Base-by-base conservation (phyloP, 2,329 filamentous ascomycete species). In the Furcasterigmium sp. region DNA sequence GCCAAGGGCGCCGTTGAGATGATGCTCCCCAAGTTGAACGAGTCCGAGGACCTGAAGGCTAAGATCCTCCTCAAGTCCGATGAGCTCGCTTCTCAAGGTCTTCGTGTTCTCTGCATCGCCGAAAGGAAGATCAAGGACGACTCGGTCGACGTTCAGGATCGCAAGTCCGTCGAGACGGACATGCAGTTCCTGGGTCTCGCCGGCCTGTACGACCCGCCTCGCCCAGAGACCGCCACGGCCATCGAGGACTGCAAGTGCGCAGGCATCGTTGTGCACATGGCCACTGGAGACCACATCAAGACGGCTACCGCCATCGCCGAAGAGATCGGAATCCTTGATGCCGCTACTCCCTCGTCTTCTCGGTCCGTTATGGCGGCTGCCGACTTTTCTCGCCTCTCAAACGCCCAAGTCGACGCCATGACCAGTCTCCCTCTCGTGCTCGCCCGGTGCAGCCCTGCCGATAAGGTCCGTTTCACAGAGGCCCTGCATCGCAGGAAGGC, bases 401-500 rank as follows among this genome's bases (percentile, higher is more conserved):
- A 86, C 37, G 71, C 69, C 1, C 68, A 86, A 54, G 75, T 87
- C 36, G 84, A 87, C 52, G 63, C 61, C 3, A 61, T 87, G 20
- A 72, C 77, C 1, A 63, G 70, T 4, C 65, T 87, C 2, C 84
- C 84, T 0, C 65, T 86, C 8, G 84, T 87, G 3, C 73, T 87
- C 37, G 84, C 84, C 46, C 72, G 84, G 30, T 87, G 83, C 58
- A 82, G 80, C 36, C 84, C 84, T 2, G 67, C 79, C 43, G 86
- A 82, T 28, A 87, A 87, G 61, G 82, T 86, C 15, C 75, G 83
- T 49, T 84, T 87, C 76, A 83, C 87, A 44, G 80, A 86, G 56
- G 82, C 83, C 14, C 72, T 87, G 46, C 82, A 85, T 52, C 75
- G 84, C 25, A 76, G 84, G 42, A 74, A 77, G 45, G 75, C 74